These are phyloP conservation scores for Penstemon newberryi DNA, from an alignment of 257 asterid species.

Conservation along the genomic window DNA sequence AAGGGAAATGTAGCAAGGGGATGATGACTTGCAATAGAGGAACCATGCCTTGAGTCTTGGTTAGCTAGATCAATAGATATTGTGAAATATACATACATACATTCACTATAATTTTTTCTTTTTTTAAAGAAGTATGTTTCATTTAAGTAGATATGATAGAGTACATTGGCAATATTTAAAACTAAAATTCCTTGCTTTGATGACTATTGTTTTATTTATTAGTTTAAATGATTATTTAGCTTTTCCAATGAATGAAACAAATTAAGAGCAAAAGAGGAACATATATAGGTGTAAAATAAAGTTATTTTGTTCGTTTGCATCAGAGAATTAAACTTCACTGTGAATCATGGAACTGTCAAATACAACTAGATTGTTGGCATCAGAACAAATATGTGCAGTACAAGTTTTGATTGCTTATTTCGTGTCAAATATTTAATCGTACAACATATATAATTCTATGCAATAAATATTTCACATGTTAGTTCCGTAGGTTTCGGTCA, in stretches of 20 bases:
- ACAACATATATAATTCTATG: too few species aligned
- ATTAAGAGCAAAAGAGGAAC: background rate
- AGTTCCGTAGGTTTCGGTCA: too few species aligned
- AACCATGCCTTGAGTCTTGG: slow-evolving; percentile 33
- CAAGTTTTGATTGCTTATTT: too few species aligned
- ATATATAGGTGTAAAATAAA: too few species aligned
- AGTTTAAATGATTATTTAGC: background rate
- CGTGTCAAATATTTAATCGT: too few species aligned
- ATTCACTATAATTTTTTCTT: background rate
- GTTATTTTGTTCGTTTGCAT: too few species aligned
- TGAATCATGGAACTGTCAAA: background rate
- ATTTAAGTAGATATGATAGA: background rate
- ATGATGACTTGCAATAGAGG: slow-evolving; percentile 32
- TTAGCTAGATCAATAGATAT: background rate
- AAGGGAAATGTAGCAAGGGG: slow-evolving; percentile 24
- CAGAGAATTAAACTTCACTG: too few species aligned
- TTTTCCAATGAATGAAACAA: too few species aligned
- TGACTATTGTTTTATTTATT: background rate
- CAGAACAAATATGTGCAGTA: too few species aligned
- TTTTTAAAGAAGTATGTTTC: background rate
- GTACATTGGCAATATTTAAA: background rate
- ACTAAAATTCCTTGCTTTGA: slow-evolving; percentile 25
- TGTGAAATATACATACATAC: slow-evolving; percentile 5
- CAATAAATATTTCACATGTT: too few species aligned
- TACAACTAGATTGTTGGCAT: slow-evolving; percentile 34